Conservation (phyloP, 176 grass and related monocot genomes). For the Musa schizocarpa region DNA sequence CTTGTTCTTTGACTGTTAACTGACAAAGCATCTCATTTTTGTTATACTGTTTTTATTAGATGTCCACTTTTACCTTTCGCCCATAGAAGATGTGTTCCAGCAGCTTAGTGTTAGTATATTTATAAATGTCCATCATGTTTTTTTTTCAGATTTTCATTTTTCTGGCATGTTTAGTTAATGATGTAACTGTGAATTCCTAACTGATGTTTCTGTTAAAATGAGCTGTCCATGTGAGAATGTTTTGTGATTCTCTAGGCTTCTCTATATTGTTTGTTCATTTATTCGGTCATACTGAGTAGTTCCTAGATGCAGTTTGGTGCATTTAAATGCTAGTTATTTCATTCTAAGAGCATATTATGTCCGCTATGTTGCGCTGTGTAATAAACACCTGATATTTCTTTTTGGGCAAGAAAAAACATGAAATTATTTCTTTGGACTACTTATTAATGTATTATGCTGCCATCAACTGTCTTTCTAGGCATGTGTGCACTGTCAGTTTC, state of each 20-base stretch:
- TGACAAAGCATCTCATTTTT: too few relatives aligned
- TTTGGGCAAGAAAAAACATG: background rate
- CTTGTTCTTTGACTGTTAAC: too few relatives aligned
- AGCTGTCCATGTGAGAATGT: background rate
- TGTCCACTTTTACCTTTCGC: too few relatives aligned
- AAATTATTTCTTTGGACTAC: background rate
- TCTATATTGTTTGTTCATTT: background rate
- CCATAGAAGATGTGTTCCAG: too few relatives aligned
- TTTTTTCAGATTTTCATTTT: background rate
- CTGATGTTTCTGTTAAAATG: background rate
- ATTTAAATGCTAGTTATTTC: background rate
- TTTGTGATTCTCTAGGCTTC: background rate
- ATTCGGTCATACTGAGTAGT: background rate
- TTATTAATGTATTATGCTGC: background rate
- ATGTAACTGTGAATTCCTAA: background rate
- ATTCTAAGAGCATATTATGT: background rate
- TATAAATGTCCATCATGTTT: too few relatives aligned
- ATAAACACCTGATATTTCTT: background rate
- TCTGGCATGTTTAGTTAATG: background rate
- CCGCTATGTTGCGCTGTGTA: background rate
- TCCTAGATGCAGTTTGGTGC: background rate
- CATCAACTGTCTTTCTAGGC: background rate
- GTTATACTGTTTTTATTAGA: too few relatives aligned
- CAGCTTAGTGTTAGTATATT: too few relatives aligned
- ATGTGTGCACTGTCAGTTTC: background rate